A percentile compares a stretch with the other conserved stretches of the same genome.
Conservation (phyloP, 2,329 filamentous ascomycete species). For the Aspergillus sp. region DNA sequence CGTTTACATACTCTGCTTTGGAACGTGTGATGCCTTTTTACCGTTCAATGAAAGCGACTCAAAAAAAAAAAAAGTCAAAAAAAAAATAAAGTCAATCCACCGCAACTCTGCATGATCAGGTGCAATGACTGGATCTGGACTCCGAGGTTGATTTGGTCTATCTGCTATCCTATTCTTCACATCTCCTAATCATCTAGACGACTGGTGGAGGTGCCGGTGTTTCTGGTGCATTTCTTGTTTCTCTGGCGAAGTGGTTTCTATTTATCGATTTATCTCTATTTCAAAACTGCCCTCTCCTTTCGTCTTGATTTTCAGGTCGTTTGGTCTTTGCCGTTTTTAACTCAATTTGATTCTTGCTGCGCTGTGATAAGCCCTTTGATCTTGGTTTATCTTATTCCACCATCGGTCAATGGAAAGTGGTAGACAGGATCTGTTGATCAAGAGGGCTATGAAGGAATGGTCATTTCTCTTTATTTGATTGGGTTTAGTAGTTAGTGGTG, state of each 20-base stretch:
- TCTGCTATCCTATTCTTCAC: constrained; percentile 19
- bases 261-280: constrained; percentile 13
- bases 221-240: constrained; percentile 30
- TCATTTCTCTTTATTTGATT: background rate
- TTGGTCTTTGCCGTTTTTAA: background rate
- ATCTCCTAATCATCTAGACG: constrained; percentile 29
- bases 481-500: background rate
- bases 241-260: constrained; percentile 26
- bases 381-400: background rate
- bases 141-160: constrained; percentile 20
- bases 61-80: constrained; percentile 13
- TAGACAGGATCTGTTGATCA: background rate
- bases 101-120: constrained; percentile 7
- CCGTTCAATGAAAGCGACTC: constrained; percentile 8
- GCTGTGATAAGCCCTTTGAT: background rate
- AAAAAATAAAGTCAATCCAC: constrained; percentile 7
- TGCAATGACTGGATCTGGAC: constrained; percentile 24
- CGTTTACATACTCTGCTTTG: background rate
- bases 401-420: background rate
- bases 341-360: background rate
- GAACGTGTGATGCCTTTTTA: background rate
- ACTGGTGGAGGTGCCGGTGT: constrained; percentile 32
- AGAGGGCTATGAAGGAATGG: background rate
- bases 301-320: background rate
- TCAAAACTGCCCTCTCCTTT: background rate